Evolutionary conservation across 352 stramenopile species (phyloP), one percentile per base, ranked within the genome.

Genomic region (Pythium phragmiticola): DNA sequence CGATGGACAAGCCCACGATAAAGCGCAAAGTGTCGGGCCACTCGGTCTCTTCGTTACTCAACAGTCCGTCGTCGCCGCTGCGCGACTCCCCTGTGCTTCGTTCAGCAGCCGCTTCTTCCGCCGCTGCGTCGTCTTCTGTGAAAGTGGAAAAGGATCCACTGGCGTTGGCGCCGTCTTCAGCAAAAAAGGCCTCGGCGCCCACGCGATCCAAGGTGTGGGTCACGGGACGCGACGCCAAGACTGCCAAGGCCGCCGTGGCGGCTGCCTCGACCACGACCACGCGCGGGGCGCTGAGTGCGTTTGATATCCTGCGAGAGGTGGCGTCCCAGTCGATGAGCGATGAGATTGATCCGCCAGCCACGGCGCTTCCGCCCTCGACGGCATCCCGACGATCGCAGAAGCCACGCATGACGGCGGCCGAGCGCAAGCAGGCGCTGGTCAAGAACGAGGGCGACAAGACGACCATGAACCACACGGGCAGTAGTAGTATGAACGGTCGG

Each of bases 291-390:
- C 65, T 90, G n/a, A 94, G 82, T 39, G 82, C 84, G 6, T 92
- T 94, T 53, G 86, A 94, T 58, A 94, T 94, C 33, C 62, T 94
- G 26, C 80, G 83, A 11, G 78, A 89, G 74, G 86, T 94, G n/a
- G 86, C 84, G 48, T 75, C 77, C 26, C 78, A 92, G 67, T 84
- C 75, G 28, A 89, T 89, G 60, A 72, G 68, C 39, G 68, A 70
- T 23, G 82, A 90, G 11, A 72, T 90, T 11, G 74, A 76, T 16
- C 30, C 39, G 39, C 12, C 86, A 80, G 52, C 56, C 12, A 42
- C 26, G 37, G 41, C 34, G 37, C 59, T 42, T 0, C 39, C 59
- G 6, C 50, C 59, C 2, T n/a, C 45, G 8, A 36, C 52, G 19
- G 26, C 63, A 1, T 57, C 60, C 7, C 43, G 65, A 19, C 53